Percentiles rank a stretch among this genome's conserved stretches.
Evolutionary conservation across 2,329 filamentous ascomycete genomes (phyloP).

Genomic region (Trichoderma koningii): DNA sequence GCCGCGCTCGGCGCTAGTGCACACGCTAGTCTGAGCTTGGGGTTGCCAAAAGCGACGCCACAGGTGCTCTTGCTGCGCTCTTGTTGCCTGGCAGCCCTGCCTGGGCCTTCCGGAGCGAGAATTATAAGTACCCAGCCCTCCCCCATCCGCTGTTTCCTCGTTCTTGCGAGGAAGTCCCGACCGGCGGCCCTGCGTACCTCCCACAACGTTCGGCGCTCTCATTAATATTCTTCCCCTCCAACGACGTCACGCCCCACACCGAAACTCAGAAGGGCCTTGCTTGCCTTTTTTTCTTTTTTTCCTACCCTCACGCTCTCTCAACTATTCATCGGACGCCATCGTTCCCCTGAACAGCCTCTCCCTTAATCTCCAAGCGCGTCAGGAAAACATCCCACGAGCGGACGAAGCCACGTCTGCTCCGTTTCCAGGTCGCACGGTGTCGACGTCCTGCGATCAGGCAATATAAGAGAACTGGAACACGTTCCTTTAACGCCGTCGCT

Average conservation of each 20-base stretch:
- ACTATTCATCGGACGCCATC: conserved; percentile 30
- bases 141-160: conserved; percentile 53
- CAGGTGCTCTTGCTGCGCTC: conserved; percentile 48
- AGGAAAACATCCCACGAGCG: conserved; percentile 20
- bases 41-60: conserved; percentile 47
- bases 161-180: conserved; percentile 59
- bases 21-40: conserved; percentile 43
- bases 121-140: conserved; percentile 60
- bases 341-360: conserved; percentile 28
- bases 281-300: conserved; percentile 27
- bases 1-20: conserved; percentile 39
- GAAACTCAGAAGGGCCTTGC: conserved; percentile 31
- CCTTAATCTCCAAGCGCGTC: conserved; percentile 28
- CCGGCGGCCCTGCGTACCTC: conserved; percentile 56
- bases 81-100: conserved; percentile 48
- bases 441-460: conserved; percentile 37
- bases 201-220: conserved; percentile 50
- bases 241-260: conserved; percentile 30
- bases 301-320: conserved; percentile 31
- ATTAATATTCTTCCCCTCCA: conserved; percentile 40
- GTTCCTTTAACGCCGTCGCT: conserved; percentile 43
- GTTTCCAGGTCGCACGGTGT: conserved; percentile 31
- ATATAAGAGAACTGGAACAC: conserved; percentile 47
- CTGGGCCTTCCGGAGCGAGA: conserved; percentile 46
- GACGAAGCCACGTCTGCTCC: conserved; percentile 29